Conservation (phyloP, 2,329 filamentous ascomycete species). For the Cytospora leucostoma region DNA sequence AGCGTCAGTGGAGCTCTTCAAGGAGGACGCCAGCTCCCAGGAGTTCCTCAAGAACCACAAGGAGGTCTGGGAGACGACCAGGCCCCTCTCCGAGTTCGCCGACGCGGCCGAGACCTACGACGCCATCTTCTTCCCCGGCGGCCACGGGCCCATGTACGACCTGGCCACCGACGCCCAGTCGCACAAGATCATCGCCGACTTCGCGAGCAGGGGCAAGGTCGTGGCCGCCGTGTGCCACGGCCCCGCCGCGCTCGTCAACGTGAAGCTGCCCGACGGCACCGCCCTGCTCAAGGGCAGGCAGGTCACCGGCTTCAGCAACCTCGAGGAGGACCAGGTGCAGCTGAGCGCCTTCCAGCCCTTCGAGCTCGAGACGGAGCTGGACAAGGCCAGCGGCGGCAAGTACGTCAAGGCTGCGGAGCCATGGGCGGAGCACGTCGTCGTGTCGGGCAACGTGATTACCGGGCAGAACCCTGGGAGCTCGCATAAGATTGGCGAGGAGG, state of each 20-base stretch:
- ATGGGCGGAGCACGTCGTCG: slow-evolving; percentile 51
- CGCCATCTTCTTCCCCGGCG: slow-evolving; percentile 58
- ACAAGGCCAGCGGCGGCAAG: slow-evolving; percentile 51
- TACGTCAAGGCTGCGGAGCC: slow-evolving; percentile 58
- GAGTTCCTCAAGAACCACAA: slow-evolving; percentile 59
- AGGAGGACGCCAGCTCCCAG: slow-evolving; percentile 52
- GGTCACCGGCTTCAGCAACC: slow-evolving; percentile 62
- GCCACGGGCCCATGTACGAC: slow-evolving; percentile 68
- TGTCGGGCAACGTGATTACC: slow-evolving; percentile 55
- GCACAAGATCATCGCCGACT: slow-evolving; percentile 62
- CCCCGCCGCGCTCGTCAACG: slow-evolving; percentile 62
- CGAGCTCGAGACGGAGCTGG: slow-evolving; percentile 58
- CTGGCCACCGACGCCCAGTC: slow-evolving; percentile 59
- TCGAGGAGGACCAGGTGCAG: slow-evolving; percentile 52
- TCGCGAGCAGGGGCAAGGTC: slow-evolving; percentile 61
- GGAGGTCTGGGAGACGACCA: slow-evolving; percentile 64
- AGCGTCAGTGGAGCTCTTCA: slow-evolving; percentile 55
- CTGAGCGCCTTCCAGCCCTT: slow-evolving; percentile 55
- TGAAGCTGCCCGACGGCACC: slow-evolving; percentile 52
- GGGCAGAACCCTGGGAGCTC: slow-evolving; percentile 61
- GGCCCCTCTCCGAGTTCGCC: slow-evolving; percentile 56
- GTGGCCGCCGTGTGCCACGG: slow-evolving; percentile 71
- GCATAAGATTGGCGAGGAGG: slow-evolving; percentile 51
- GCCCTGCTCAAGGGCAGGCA: slow-evolving; percentile 57
- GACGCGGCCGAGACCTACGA: slow-evolving; percentile 60